Evolutionary conservation across 192 early-diverging fungal genomes (phyloP), one percentile per base, ranked within the genome.

Genomic region (Dimargaris xerosporica): DNA sequence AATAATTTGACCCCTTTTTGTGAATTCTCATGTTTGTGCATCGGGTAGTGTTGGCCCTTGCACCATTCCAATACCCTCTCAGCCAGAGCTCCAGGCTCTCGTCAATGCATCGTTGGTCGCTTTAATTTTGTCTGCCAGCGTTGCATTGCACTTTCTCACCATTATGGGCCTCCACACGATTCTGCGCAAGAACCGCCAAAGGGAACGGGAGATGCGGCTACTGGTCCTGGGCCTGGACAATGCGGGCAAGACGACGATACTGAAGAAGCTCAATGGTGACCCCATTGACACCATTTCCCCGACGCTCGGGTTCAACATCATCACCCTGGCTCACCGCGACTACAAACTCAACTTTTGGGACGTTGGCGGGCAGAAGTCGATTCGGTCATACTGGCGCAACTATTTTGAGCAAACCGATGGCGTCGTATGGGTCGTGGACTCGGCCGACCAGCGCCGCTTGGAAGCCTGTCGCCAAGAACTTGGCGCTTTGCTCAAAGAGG

Each of bases 391-490:
- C 71, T 99, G 96, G 96, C 75, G 94, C 34, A 99, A 99, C 77
- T 99, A 99, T 66, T 99, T 99, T 84, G 96, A 99, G 68, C 89
- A 95, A 61, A 99, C 96, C 0, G 96, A 99, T 64, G 96, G 87
- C 0, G 69, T 99, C 16, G 86, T 97, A 26, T 99, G 94, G 94
- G 96, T 99, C 0, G 92, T 99, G 16, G 96, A 99, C 66, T 87
- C 89, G 43, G 90, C 89, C 15, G 96, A 99, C 70, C 66, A 85
- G 50, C 70, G 82, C 41, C 72, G 96, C 17, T 73, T 96, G 64
- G 73, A 82, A 29, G 87, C 90, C 64, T 96, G 93, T 66, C 79
- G 73, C 44, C 60, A 71, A 23, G 96, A 99, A 71, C 68, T 99
- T 19, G 55, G 76, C 7, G 67, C 74, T 5, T 67, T 99, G 52